Percentiles rank a stretch among this genome's conserved stretches.
Conservation (phyloP, 768 basidiomycete species). For the Trametes meyenii region DNA sequence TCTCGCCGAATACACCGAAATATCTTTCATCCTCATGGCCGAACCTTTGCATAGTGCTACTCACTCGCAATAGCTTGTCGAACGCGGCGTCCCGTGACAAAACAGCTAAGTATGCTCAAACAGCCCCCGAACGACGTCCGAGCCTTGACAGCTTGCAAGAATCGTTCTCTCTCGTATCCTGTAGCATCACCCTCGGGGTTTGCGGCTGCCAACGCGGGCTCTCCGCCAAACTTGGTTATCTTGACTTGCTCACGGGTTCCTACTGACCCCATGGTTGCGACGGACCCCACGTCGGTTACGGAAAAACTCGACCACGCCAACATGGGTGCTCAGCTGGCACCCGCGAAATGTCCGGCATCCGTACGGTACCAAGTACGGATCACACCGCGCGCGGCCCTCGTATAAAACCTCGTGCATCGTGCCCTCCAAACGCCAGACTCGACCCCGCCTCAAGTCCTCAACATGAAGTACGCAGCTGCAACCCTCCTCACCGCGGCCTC, state of each 20-base stretch:
- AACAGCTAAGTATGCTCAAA: too few relatives aligned
- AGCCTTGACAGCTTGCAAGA: too few relatives aligned
- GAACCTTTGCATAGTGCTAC: not conserved
- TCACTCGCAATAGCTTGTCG: too few relatives aligned
- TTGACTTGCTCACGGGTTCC: conserved; percentile 13
- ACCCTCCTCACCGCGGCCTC: conserved; percentile 29
- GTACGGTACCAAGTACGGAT: not conserved
- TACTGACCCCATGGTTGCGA: not conserved
- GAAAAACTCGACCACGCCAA: conserved; percentile 16
- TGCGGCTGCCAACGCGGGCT: not conserved
- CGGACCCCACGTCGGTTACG: not conserved
- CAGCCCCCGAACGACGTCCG: too few relatives aligned
- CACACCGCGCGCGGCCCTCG: not conserved
- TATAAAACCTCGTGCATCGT: conserved; percentile 14
- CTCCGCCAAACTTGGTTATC: conserved; percentile 1
- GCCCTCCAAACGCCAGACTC: not conserved
- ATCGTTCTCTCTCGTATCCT: too few relatives aligned
- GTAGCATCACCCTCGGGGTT: not conserved
- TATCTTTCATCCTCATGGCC: not conserved
- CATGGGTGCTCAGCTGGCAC: not conserved
- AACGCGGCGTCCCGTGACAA: too few relatives aligned
- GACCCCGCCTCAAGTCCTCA: not conserved
- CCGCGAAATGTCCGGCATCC: conserved; percentile 22
- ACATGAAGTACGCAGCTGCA: conserved; percentile 28
- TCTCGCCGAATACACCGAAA: conserved; percentile 9